Base-by-base conservation (phyloP, 257 asterid species). In the Gynochthodes officinalis region DNA sequence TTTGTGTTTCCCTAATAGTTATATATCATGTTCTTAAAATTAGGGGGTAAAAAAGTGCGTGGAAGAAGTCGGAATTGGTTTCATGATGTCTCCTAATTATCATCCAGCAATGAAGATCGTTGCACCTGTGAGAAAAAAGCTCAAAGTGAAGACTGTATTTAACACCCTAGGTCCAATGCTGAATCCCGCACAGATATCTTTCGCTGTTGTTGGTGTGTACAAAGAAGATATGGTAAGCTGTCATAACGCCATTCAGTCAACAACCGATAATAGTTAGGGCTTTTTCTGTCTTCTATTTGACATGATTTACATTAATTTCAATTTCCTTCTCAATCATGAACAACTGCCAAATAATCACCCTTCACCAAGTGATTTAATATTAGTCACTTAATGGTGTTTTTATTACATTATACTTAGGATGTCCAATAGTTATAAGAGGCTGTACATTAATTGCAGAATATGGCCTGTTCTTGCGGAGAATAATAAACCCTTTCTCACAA, bases 61-160 rank as follows among this genome's bases (percentile, higher is more conserved):
- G 69, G 83, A 84, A 76, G 89, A 84, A 82, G 92, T 81, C n/a
- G 94, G 96, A 64, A 92, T 92, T 7, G 96, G 98, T 67, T 92
- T 92, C 66, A 92, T 92, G 96, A 87, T 92, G 96, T 82, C 96
- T 33, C 90, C 96, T 25, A 82, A 73, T 73, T 90, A 92, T 73
- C 98, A 92, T 82, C 96, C 96, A 0, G 96, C 94, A 9, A 90
- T 90, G 96, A 86, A 84, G 83, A 82, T 81, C 6, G 90, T 92
- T 73, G 86, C 87, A 58, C 90, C 96, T n/a, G 91, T 92, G 63
- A 90, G 96, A 75, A 87, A 80, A 78, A 91, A 87, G 87, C 93
- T 92, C 43, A 78, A 83, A 76, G 84, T 92, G 50, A 88, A 86
- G 82, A 92, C 98, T 2, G 86, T 90, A 32, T 92, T 92, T 59